Conservation (phyloP, 225 moss, liverwort and hornwort genomes). For the Thuidium tamariscinum region DNA sequence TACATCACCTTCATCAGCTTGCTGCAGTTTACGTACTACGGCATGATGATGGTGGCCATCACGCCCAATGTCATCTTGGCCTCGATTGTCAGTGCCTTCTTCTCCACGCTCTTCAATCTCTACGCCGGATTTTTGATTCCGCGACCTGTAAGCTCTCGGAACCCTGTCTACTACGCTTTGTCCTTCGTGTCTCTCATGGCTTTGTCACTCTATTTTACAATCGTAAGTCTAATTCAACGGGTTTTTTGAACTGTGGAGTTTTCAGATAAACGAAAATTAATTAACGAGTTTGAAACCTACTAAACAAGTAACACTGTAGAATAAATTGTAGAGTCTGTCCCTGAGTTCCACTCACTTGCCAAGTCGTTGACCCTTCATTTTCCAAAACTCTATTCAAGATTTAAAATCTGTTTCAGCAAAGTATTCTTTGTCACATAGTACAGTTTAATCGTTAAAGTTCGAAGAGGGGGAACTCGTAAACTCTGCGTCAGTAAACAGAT, state of each 20-base stretch:
- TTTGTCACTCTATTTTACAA: no score
- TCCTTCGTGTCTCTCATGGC: neutral
- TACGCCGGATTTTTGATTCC: conserved; percentile 42
- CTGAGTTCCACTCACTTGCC: neutral
- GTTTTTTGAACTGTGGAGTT: no score
- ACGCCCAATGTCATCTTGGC: conserved; percentile 35
- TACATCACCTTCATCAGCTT: conserved; percentile 14
- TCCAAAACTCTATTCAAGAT: no score
- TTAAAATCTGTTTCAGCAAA: neutral
- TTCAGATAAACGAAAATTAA: neutral
- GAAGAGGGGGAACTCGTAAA: neutral
- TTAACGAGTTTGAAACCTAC: neutral
- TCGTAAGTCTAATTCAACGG: neutral
- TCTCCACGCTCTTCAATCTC: conserved; percentile 49
- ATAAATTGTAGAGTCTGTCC: neutral
- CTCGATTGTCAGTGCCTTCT: conserved; percentile 27
- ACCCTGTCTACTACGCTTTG: neutral
- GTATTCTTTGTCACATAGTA: no score
- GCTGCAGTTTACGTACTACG: conserved; percentile 41
- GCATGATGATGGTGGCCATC: conserved; percentile 65
- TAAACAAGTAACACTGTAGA: neutral
- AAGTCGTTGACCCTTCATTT: neutral
- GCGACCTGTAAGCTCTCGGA: conserved; percentile 21
- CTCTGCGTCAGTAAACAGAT: neutral
- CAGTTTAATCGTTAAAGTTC: no score